These are phyloP conservation scores for Saccharomyces hybrid DNA, from an alignment of 1,139 yeast genomes.

Conservation along the genomic window DNA sequence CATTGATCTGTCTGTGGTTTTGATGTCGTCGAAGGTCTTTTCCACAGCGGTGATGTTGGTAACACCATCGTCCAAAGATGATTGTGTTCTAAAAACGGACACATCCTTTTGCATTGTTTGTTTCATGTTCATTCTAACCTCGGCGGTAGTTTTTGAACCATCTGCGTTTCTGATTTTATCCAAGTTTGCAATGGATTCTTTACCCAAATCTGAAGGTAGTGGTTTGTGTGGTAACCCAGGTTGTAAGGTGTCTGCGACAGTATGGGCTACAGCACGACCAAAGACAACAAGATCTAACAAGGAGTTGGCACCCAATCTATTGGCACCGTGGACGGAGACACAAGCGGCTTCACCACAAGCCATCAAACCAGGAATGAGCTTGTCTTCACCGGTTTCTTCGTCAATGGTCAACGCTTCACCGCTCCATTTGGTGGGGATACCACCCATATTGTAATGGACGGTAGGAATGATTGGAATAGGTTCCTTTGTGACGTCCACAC, in stretches of 20 bases:
- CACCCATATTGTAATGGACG: conserved; percentile 99
- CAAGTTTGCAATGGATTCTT: conserved; percentile 82
- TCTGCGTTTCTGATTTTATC: conserved; percentile 79
- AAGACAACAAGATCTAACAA: conserved; percentile 92
- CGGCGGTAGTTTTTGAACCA: conserved; percentile 79
- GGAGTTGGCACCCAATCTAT: conserved; percentile 99
- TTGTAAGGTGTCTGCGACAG: conserved; percentile 72
- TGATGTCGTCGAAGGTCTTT: conserved; percentile 60
- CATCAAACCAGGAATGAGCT: conserved; percentile 83
- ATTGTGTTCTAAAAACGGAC: conserved; percentile 94
- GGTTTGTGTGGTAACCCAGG: conserved; percentile 85
- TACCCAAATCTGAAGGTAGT: conserved; percentile 78
- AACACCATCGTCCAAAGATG: conserved; percentile 88
- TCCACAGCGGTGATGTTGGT: conserved; percentile 69
- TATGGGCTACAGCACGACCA: conserved; percentile 96
- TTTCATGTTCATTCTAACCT: conserved; percentile 89
- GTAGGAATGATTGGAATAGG: conserved; percentile 98
- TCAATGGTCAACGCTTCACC: conserved; percentile 88
- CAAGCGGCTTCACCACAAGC: conserved; percentile 99
- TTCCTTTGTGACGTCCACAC: conserved; percentile 98
- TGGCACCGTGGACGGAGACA: conserved; percentile 98
- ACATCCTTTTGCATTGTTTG: conserved; percentile 94
- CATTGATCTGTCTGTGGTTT: conserved; percentile 93
- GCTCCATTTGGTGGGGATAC: conserved; percentile 95
- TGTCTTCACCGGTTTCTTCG: conserved; percentile 76